Base-by-base conservation (phyloP, 306 rosid species). In the Trichosanthes truncata region DNA sequence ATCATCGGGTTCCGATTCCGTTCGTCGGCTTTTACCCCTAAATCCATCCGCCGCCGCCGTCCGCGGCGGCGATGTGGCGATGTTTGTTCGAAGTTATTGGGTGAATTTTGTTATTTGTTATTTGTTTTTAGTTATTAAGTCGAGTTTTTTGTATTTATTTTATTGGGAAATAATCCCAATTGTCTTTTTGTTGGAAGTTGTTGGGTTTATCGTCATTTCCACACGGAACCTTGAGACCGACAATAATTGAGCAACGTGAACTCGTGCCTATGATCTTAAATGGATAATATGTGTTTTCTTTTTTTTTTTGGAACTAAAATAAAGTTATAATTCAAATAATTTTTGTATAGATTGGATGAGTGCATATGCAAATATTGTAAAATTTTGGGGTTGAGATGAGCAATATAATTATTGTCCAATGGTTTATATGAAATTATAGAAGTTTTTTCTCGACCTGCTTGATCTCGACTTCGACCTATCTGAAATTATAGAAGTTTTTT, bases 1-100 rank as follows among this genome's bases (percentile, higher is more conserved):
- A 7, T 7, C 9, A 60, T 36, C 0, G 36, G 5, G 17, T 81
- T 15, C 81, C 90, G 38, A 72, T 91, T 49, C 90, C 92, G 45
- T 89, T 90, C 45, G 80, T 85, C 36, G 98, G 95, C 7, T 83
- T 87, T 61, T 81, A 88, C 29, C 96, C 90, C 11, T 93, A n/a
- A 43, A 59, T 13, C 6, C 14, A 46, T 49, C 60, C 60, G 25
- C 77, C 40, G 56, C n/a, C n/a, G 77, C 56, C 36, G 75, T 38
- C 48, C n/a, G 3, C 56, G 76, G 53, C 76, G 55, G 76, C 18
- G 75, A 21, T 68, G 75, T 23, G 53, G 76, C 36, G 55, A 69
- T 69, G 55, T 69, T 69, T n/a, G 33, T 41, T 43, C n/a, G 12
- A 71, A 23, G 56, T 71, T 43, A 45, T 7, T 3, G 76, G 33